phyloP scores from a whole-genome alignment of 129 eudicot genomes.

The Lonicera japonica region DNA sequence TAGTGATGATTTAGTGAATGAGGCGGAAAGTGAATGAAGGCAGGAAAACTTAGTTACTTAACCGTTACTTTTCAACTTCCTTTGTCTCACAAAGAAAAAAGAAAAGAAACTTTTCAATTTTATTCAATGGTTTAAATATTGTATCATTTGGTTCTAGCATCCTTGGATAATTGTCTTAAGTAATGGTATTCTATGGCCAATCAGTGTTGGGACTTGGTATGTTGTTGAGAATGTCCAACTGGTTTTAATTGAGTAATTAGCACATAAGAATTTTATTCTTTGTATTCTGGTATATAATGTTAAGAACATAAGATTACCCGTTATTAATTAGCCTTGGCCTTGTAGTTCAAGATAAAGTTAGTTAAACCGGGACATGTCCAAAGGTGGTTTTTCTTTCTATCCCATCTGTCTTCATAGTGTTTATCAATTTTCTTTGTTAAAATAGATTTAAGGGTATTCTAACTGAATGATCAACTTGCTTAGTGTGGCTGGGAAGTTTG shows the following conservation, averaged over 20 bases:
- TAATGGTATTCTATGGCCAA: neutral
- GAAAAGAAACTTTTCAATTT: no score
- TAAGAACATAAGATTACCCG: no score
- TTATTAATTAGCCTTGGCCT: neutral
- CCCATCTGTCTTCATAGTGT: neutral
- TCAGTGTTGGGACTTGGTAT: neutral
- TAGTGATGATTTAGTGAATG: no score
- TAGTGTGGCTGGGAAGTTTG: neutral
- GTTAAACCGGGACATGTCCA: slow-evolving; percentile 65
- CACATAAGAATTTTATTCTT: neutral
- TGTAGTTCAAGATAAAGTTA: slow-evolving; percentile 83
- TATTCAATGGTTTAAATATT: neutral
- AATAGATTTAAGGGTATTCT: neutral
- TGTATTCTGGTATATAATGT: neutral
- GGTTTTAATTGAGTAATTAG: neutral
- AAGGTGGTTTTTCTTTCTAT: slow-evolving; percentile 39
- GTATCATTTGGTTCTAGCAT: neutral
- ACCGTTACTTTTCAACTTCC: neutral
- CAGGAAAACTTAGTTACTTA: neutral
- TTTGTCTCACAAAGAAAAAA: neutral
- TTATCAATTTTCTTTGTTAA: neutral
- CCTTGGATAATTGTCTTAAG: neutral
- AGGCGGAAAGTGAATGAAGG: no score
- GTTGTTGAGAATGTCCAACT: neutral
- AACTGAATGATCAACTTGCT: neutral